These are phyloP conservation scores for Rhodotorula sp. DNA, from an alignment of 1,284 basidiomycete genomes.

Conservation along the genomic window DNA sequence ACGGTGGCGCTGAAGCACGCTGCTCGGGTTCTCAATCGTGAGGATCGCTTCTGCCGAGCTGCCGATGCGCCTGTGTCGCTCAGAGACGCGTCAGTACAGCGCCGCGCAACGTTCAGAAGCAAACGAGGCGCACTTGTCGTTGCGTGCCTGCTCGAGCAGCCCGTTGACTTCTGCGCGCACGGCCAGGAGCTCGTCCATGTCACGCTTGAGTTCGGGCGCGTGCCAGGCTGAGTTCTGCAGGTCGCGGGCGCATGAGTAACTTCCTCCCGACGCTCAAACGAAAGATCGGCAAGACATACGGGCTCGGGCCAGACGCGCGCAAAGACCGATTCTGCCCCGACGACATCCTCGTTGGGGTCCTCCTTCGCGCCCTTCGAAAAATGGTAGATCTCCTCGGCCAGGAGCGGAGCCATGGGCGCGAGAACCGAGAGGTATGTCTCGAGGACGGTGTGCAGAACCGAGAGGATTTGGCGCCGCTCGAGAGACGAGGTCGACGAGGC, in stretches of 20 bases:
- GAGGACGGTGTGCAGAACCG: conserved; percentile 71
- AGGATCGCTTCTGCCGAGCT: conserved; percentile 72
- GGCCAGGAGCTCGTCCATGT: conserved; percentile 63
- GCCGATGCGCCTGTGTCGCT: conserved; percentile 60
- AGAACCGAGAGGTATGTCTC: conserved; percentile 69
- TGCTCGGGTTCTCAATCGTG: conserved; percentile 51
- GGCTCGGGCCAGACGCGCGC: conserved; percentile 62
- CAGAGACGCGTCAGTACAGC: neutral
- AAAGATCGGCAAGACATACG: conserved; percentile 44
- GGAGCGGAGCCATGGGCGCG: conserved; percentile 85
- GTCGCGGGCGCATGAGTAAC: accelerated
- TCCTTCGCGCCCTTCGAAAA: conserved; percentile 43
- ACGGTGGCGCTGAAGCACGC: conserved; percentile 41
- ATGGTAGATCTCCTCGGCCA: conserved; percentile 85
- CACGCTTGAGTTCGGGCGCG: conserved; percentile 55
- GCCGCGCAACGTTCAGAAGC: conserved; percentile 3
- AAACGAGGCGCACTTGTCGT: conserved; percentile 60
- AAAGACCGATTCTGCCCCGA: conserved; percentile 60
- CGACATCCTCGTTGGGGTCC: conserved; percentile 39
- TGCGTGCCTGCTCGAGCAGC: conserved; percentile 69
- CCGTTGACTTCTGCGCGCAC: conserved; percentile 62
- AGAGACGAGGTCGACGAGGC: conserved; percentile 61
- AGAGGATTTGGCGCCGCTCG: conserved; percentile 66
- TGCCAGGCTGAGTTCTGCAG: conserved; percentile 50
- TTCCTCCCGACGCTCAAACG: too few species aligned